Evolutionary conservation across 441 rosid genomes (phyloP), one percentile per base, ranked within the genome.

Genomic region (Euphorbia celastroides): DNA sequence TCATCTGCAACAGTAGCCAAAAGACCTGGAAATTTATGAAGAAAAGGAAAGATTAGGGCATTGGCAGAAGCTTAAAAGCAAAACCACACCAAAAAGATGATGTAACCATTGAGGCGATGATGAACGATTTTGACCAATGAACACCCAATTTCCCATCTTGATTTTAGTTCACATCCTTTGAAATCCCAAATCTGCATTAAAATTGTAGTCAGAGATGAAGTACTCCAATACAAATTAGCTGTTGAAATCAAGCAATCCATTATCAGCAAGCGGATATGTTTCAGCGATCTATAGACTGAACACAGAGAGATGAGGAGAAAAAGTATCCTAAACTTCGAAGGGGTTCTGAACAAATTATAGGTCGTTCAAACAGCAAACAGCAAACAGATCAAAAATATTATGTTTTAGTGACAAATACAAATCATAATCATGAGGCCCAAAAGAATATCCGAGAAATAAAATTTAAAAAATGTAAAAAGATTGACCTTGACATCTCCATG

Each of bases 1-100:
- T 92, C 98, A 80, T 92, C 93, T 16, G 98, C 85, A 60, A 90
- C 96, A 5, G 90, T 83, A 58, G 96, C 99, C 85, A 95, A 75
- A 80, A 95, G 93, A 78, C 96, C 96, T 95, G 84, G 44, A 65
- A 75, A 55, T 71, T 42, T 46, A 59, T 22, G 55, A 58, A 34
- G 80, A 74, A 72, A 64, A 16, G 68, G 64, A 56, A 68, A 57
- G 36, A 48, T 77, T 17, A 69, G 30, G 56, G 41, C 38, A 70
- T 62, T 57, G 51, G 58, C 51, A 26, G 27, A 65, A 27, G 69
- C 41, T 36, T 17, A 44, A 30, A 61, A 38, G 46, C 10, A 50
- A 1, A 60, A 23, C 0, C 26, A 34, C 34, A 64, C 34, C 16
- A 32, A 31, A 48, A 44, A 28, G 25, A 48, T 11, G 26, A 61